Conservation (phyloP, 176 grass and related monocot species). For the bread wheat (Triticum aestivum) region DNA sequence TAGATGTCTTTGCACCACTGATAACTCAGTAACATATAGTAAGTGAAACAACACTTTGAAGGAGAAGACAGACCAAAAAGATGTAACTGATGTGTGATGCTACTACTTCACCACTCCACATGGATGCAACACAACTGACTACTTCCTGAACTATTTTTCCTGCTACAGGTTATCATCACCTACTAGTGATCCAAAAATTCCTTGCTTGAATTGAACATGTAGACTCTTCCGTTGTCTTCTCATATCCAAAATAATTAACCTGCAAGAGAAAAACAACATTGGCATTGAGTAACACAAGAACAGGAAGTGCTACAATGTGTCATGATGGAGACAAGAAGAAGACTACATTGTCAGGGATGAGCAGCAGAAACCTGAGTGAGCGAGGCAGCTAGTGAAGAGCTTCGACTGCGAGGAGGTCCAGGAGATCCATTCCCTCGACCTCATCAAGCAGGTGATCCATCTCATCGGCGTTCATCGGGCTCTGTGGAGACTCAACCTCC, state of each 20-base stretch:
- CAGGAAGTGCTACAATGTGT: not conserved
- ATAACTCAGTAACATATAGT: not conserved
- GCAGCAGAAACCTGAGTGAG: slow-evolving; percentile 12
- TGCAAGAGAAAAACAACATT: not conserved
- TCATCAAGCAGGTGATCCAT: not conserved
- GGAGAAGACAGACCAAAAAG: not conserved
- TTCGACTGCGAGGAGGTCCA: not conserved
- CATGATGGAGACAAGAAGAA: not conserved
- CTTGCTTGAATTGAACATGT: not conserved
- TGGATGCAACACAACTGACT: no score
- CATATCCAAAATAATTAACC: not conserved
- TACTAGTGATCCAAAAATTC: not conserved
- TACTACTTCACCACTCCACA: not conserved
- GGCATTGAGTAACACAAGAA: not conserved
- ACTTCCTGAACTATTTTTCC: not conserved
- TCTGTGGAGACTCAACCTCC: not conserved
- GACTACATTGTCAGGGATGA: not conserved
- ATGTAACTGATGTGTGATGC: not conserved
- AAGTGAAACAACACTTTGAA: not conserved
- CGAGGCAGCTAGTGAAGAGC: not conserved
- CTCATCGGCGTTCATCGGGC: not conserved
- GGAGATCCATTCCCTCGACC: no score
- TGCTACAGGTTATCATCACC: not conserved
- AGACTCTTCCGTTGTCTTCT: not conserved
- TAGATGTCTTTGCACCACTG: not conserved